Evolutionary conservation across 257 asterid genomes (phyloP).

Genomic region (Penstemon eatonii): DNA sequence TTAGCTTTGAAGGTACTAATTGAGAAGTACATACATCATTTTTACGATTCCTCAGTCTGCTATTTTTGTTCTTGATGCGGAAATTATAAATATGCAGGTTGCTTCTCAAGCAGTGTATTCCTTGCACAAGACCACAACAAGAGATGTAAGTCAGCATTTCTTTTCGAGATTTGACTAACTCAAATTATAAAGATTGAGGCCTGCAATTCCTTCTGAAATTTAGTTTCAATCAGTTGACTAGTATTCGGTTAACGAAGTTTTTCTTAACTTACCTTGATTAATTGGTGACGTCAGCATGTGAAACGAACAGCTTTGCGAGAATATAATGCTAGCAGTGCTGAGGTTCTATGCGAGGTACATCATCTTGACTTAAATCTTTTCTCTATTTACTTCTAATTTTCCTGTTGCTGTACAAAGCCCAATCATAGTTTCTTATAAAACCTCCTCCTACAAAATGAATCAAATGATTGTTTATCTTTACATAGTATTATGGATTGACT

Average conservation of each 20-base stretch:
- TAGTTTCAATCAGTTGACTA: not conserved
- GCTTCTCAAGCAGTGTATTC: constrained; percentile 94
- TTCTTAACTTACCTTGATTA: not conserved
- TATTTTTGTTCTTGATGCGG: constrained; percentile 19
- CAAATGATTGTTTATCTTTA: no score
- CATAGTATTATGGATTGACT: no score
- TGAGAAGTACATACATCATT: constrained; percentile 1
- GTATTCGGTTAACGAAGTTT: not conserved
- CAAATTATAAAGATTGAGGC: no score
- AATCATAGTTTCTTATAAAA: no score
- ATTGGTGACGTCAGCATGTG: constrained; percentile 60
- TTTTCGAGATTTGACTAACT: not conserved
- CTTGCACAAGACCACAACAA: constrained; percentile 90
- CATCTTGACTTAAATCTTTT: not conserved
- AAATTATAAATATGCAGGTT: constrained; percentile 53
- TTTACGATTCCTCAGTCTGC: not conserved
- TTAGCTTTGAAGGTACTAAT: constrained; percentile 68
- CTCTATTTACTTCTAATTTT: not conserved
- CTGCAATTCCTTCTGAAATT: not conserved
- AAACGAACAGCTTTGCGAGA: constrained; percentile 79
- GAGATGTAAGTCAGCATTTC: constrained; percentile 63
- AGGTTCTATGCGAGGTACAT: constrained; percentile 87
- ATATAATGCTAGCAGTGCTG: constrained; percentile 76
- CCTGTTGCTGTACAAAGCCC: no score
- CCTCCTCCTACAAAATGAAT: no score